Base-by-base conservation (phyloP, 192 early-diverging fungal species). In the Coemansia sp. region DNA sequence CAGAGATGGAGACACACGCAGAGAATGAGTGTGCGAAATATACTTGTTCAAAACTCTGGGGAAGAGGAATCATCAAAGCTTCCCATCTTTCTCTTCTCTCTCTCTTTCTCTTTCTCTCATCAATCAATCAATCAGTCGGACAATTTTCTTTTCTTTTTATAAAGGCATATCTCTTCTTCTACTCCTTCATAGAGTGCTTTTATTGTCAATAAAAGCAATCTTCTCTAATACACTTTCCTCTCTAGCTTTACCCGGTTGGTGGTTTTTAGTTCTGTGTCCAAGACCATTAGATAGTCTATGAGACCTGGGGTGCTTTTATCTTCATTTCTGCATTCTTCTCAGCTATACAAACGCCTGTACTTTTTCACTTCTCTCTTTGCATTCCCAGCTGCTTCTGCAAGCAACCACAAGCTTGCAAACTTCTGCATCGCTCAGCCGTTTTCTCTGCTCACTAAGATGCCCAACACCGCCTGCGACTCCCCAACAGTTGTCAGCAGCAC, bases 351-450 rank as follows among this genome's bases (percentile, higher is more conserved):
- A 25, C 52, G 52, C 20, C 15, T 44, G 40, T 55, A 25, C 54
- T 61, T 54, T 60, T 19, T 56, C 14, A 17, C 30, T n/a, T 11
- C 44, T 22, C 44, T 50, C 34, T 48, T 54, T 54, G 52, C 52
- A 54, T 33, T 54, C 29, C 52, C 52, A 54, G 17, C 52, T 31
- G 52, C 29, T 15, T 25, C 28, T 30, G 15, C 52, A 29, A 19
- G 10, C 25, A 54, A 31, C 22, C 23, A 50, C 28, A 54, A 11
- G 9, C 45, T 1, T 22, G 6, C 52, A 19, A 25, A 30, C 13
- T 13, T 54, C 52, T 54, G 28, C 17, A 17, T 19, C 4, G 17
- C 33, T n/a, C 52, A 50, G 23, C 22, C 47, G 0, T 28, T 30
- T 54, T 7, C 52, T 17, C 17, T 54, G 30, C 17, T 54, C 29